Conservation (phyloP, 2,329 filamentous ascomycete species). For the Phyllosticta citrichinensis region DNA sequence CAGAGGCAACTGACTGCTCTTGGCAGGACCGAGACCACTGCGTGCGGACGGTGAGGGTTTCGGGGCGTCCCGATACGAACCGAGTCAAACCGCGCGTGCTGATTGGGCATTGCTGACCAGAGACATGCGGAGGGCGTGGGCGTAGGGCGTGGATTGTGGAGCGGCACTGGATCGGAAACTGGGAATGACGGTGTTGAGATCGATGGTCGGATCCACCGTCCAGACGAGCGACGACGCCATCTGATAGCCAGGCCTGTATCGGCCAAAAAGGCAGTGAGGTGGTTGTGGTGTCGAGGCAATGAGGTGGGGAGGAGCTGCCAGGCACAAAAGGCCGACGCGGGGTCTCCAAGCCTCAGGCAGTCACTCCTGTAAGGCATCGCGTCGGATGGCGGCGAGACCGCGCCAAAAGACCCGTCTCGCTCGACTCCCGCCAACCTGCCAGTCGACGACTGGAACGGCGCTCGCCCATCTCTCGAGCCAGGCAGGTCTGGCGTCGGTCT, state of each 20-base stretch:
- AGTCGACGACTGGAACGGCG: background rate
- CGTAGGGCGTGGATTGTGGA: slow-evolving; percentile 7
- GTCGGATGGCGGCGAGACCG: no score
- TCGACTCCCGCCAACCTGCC: background rate
- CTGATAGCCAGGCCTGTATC: no score
- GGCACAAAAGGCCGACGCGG: no score
- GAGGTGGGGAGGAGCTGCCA: no score
- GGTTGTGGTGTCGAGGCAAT: no score
- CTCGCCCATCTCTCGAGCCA: background rate
- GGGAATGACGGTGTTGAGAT: background rate
- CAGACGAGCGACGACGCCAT: background rate
- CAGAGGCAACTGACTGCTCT: background rate
- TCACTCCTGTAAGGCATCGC: no score
- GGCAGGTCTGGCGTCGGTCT: no score
- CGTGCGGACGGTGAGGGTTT: background rate
- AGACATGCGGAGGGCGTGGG: slow-evolving; percentile 5
- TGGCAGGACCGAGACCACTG: background rate
- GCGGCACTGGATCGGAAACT: background rate
- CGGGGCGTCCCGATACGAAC: slow-evolving; percentile 2
- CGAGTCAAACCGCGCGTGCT: slow-evolving; percentile 6
- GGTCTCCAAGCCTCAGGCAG: no score
- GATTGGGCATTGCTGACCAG: background rate
- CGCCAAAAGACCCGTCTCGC: no score
- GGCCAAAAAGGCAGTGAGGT: no score
- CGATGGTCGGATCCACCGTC: background rate